Evolutionary conservation across 1,284 basidiomycete species (phyloP).

Genomic region (Quambalaria eucalypti): DNA sequence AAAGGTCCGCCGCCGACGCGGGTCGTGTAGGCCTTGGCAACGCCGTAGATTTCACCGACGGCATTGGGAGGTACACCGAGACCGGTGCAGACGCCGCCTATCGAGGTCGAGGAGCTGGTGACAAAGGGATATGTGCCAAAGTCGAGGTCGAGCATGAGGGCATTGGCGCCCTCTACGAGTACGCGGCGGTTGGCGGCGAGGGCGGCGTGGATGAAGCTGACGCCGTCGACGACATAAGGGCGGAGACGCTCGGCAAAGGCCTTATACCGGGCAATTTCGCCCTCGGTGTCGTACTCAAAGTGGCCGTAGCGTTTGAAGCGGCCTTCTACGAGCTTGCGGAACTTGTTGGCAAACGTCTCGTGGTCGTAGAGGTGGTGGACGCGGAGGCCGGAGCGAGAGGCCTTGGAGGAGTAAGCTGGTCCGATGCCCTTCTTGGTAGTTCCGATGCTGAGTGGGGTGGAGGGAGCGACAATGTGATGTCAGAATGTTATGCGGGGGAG

Average conservation of each 20-base stretch:
- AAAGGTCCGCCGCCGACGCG: constrained; percentile 95
- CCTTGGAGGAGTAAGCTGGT: constrained; percentile 95
- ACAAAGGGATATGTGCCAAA: constrained; percentile 97
- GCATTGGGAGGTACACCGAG: constrained; percentile 83
- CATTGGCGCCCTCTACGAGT: constrained; percentile 93
- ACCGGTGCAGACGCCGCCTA: constrained; percentile 92
- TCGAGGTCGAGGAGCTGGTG: constrained; percentile 81
- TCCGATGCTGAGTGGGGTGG: constrained; percentile 74
- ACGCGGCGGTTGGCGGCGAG: constrained; percentile 64
- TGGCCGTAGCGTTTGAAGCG: constrained; percentile 95
- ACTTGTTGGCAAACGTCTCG: constrained; percentile 77
- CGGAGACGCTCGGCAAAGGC: constrained; percentile 72
- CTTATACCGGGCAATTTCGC: constrained; percentile 85
- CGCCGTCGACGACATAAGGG: constrained; percentile 81
- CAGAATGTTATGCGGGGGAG: too few relatives aligned
- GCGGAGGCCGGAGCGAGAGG: constrained; percentile 85
- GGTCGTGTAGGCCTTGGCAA: constrained; percentile 95
- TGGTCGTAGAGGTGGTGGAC: constrained; percentile 93
- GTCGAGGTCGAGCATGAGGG: constrained; percentile 94
- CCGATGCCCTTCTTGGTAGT: constrained; percentile 97
- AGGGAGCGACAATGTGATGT: not conserved
- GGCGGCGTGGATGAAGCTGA: constrained; percentile 74
- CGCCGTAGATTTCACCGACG: constrained; percentile 78
- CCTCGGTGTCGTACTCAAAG: constrained; percentile 98
- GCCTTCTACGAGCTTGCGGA: constrained; percentile 90